Base-by-base conservation (phyloP, 225 moss, liverwort and hornwort genomes). In the Asterella californica region DNA sequence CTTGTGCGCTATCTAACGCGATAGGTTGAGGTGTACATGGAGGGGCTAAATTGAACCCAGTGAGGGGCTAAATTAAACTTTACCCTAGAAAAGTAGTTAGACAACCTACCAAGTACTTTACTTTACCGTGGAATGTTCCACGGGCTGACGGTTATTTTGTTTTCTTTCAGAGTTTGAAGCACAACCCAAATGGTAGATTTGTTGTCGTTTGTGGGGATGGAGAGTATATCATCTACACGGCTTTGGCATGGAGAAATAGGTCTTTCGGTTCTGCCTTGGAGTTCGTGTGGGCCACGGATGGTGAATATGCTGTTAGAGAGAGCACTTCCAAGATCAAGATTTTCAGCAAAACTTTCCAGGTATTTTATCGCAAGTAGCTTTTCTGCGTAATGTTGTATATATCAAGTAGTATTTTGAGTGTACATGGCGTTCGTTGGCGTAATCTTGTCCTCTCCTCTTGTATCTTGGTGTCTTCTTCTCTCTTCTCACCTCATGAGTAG, bases 191-290 rank as follows among this genome's bases (percentile, higher is more conserved):
- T 83, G 94, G 94, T 69, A 90, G 94, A 74, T 96, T 94, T 88
- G 94, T 94, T 29, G 92, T 92, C 59, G 96, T 96, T 27, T 96
- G 96, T 70, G 94, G 96, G 82, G 96, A 96, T 83, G 92, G 96
- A 42, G 96, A 96, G 73, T 96, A 94, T 74, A 94, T 96, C 65
- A 96, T 96, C 79, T 96, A 96, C 66, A 94, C 96, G 66, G 94
- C 94, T 9, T 86, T 94, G 76, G 96, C 96, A 61, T 96, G 94
- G 96, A 94, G 96, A 71, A 96, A 96, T 72, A 87, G 90, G 77
- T 94, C 96, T 17, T 96, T 96, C 88, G 96, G 96, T 76, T 88
- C 96, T 81, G 89, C 94, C 10, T 76, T 91, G 78, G 94, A 96
- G 82, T 93, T 96, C 53, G 92, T 85, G 17, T 96, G 94, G 94